Base-by-base conservation (phyloP, 2,329 filamentous ascomycete species). In the Microcyclosporella mali region DNA sequence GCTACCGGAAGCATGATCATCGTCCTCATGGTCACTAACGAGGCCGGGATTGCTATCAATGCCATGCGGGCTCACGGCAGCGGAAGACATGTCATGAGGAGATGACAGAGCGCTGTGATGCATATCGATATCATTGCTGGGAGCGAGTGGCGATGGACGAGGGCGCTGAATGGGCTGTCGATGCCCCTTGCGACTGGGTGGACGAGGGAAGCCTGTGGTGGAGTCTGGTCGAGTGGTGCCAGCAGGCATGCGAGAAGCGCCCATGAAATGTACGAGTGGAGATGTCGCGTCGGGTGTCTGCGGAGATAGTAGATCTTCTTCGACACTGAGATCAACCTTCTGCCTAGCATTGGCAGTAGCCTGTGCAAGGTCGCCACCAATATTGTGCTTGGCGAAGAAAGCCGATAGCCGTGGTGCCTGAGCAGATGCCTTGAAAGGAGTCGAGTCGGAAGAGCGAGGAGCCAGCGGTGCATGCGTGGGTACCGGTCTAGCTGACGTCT, bases 11-110 rank as follows among this genome's bases (percentile, higher is more conserved):
- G 42, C 50, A 40, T 59, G 66, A 31, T 70, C 67, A 40, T 71
- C 70, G 43, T 73, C 71, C 43, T 73, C 70, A 54, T 71, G 68
- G 48, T 74, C 71, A 51, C 68, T 71, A 28, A 73, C 68, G 47
- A 74, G 57, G 17, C 70, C 71, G 12, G 71, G 71, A 39, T 70
- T 70, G 53, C 67, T 71, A 55, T 73, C 70, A 41, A 67, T 65
- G 2, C 69, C 68, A 45, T 72, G 63, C 25, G 71, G 71, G 48
- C 67, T 70, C 46, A 72, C 62, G 33, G 66, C 66, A 6, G 52
- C 43, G 9, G 50, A 55, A 33, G 32, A 37, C 7, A 40, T 41
- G 19, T 57, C 56, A 9, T 56, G 52, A 6, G 59, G 58, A 14
- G 60, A 61, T 3, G 58, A 56, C n/a, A 56, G 51, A 21, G 57